Conservation (phyloP, 768 basidiomycete genomes). For the Lactifluus volemus region DNA sequence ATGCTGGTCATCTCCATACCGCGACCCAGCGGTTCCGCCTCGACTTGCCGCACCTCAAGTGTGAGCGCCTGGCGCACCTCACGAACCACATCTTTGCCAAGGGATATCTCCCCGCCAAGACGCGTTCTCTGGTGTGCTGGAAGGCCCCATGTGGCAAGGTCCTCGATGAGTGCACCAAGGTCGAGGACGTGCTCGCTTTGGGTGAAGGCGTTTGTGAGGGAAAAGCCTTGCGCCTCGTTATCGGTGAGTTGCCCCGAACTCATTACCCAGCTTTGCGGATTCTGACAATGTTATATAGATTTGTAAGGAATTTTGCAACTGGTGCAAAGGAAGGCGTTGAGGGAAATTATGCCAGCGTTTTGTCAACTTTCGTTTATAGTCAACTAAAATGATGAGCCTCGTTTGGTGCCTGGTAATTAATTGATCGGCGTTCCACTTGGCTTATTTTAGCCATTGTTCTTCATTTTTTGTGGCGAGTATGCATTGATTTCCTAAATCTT, state of each 20-base stretch:
- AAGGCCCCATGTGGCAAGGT: slow-evolving; percentile 30
- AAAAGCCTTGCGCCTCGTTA: slow-evolving; percentile 30
- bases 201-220: slow-evolving; percentile 31
- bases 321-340: too few relatives aligned
- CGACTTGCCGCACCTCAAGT: slow-evolving; percentile 25
- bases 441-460: too few relatives aligned
- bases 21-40: slow-evolving; percentile 39
- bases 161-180: slow-evolving; percentile 23
- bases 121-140: slow-evolving; percentile 36
- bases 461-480: too few relatives aligned
- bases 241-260: slow-evolving; percentile 24
- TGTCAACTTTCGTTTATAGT: too few relatives aligned
- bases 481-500: too few relatives aligned
- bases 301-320: too few relatives aligned
- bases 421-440: too few relatives aligned
- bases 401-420: too few relatives aligned
- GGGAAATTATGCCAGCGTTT: too few relatives aligned
- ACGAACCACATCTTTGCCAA: slow-evolving; percentile 40
- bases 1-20: slow-evolving; percentile 26
- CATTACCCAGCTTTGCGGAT: too few relatives aligned
- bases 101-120: slow-evolving; percentile 30
- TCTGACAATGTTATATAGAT: background rate
- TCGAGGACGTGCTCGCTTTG: slow-evolving; percentile 24
- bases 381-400: too few relatives aligned
- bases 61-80: slow-evolving; percentile 36